These are phyloP conservation scores for Adiantum capillusveneris DNA, from an alignment of 75 land plant species.

Conservation along the genomic window DNA sequence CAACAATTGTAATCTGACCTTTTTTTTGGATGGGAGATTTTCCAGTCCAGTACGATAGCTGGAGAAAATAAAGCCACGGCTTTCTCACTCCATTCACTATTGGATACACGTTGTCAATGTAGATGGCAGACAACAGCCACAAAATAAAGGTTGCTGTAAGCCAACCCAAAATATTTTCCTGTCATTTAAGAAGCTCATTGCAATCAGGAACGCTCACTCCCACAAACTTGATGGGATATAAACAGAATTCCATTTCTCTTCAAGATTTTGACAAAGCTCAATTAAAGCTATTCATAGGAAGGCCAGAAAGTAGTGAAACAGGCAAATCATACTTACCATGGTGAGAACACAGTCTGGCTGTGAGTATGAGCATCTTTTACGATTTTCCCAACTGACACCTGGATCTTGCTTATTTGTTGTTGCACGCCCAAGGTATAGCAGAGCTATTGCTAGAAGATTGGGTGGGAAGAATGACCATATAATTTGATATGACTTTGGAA, in stretches of 20 bases:
- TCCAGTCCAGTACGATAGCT: constrained; percentile 82
- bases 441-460: constrained; percentile 72
- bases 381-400: constrained; percentile 74
- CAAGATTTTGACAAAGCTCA: neutral
- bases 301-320: neutral
- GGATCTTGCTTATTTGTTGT: constrained; percentile 56
- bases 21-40: constrained; percentile 46
- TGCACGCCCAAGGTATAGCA: constrained; percentile 58
- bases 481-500: constrained; percentile 19
- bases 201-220: neutral
- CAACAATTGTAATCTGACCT: constrained; percentile 35
- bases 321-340: constrained; percentile 36
- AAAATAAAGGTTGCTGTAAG: constrained; percentile 62
- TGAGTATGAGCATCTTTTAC: constrained; percentile 52
- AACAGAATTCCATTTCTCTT: neutral
- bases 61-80: constrained; percentile 69
- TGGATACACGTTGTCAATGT: constrained; percentile 86
- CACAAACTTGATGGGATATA: neutral
- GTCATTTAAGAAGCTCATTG: constrained; percentile 4
- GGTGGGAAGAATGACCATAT: constrained; percentile 94
- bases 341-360: constrained; percentile 69
- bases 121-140: constrained; percentile 84
- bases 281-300: no score
- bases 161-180: constrained; percentile 80
- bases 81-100: constrained; percentile 83